These are phyloP conservation scores for Aspergillus taichungensis DNA, from an alignment of 495 filamentous ascomycete species.

Conservation along the genomic window DNA sequence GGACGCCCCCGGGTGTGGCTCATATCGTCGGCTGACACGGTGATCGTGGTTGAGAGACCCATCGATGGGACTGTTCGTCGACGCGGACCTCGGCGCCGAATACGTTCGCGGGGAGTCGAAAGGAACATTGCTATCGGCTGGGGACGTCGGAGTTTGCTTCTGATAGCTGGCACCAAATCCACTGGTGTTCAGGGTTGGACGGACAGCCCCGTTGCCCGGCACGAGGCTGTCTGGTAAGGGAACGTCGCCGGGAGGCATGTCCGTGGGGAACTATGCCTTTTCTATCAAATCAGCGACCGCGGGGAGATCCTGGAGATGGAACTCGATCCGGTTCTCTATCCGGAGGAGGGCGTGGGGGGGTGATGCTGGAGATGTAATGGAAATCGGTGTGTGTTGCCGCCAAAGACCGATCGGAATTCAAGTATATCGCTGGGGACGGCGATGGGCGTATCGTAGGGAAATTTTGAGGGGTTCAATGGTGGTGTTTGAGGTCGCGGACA, in stretches of 20 bases:
- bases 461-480: no score
- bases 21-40: conserved; percentile 25
- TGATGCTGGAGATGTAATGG: no score
- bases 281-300: neutral
- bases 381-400: no score
- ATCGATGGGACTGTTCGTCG: conserved; percentile 15
- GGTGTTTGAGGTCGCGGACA: no score
- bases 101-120: conserved; percentile 36
- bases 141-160: conserved; percentile 37
- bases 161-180: conserved; percentile 30
- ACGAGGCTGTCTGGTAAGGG: conserved; percentile 38
- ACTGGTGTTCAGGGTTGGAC: conserved; percentile 33
- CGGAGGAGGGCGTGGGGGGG: no score
- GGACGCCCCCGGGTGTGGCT: conserved; percentile 13
- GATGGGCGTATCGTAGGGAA: no score
- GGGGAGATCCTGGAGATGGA: no score
- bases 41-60: conserved; percentile 22
- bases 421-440: no score
- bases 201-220: conserved; percentile 37
- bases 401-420: no score
- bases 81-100: conserved; percentile 22
- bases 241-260: conserved; percentile 40
- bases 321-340: no score
- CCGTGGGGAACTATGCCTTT: conserved; percentile 17
- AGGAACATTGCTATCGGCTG: conserved; percentile 34